These are phyloP conservation scores for Helotiales sp. DNA, from an alignment of 2,329 filamentous ascomycete species.

Conservation along the genomic window DNA sequence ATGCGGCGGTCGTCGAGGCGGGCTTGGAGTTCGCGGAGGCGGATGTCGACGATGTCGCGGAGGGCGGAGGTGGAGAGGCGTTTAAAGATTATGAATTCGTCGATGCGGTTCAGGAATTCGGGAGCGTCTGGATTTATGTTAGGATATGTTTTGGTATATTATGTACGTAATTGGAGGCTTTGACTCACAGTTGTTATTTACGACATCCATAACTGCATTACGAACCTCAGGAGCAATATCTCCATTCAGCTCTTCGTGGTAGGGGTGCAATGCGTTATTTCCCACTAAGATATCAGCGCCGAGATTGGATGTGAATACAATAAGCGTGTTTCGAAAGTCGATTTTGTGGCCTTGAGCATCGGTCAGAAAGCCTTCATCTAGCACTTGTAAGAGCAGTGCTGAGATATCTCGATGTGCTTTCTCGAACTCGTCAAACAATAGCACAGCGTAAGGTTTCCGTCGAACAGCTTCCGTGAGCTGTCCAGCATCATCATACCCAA, in stretches of 20 bases:
- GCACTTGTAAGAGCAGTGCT: slow-evolving; percentile 86
- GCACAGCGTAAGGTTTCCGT: slow-evolving; percentile 91
- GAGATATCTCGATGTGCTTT: slow-evolving; percentile 97
- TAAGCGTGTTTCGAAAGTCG: slow-evolving; percentile 95
- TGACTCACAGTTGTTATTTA: slow-evolving; percentile 59
- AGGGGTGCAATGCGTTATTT: slow-evolving; percentile 67
- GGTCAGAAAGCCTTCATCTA: slow-evolving; percentile 95
- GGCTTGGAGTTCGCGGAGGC: slow-evolving; percentile 80
- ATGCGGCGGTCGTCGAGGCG: slow-evolving; percentile 88
- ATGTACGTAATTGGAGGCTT: slow-evolving; percentile 43
- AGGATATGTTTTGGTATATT: neutral
- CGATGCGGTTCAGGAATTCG: slow-evolving; percentile 95
- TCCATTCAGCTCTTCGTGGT: slow-evolving; percentile 65
- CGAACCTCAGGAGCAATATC: slow-evolving; percentile 77
- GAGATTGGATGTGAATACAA: slow-evolving; percentile 94
- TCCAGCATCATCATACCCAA: slow-evolving; percentile 95
- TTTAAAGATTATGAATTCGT: slow-evolving; percentile 97
- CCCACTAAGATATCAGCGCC: slow-evolving; percentile 90
- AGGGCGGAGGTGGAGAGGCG: slow-evolving; percentile 78
- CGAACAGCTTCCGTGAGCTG: slow-evolving; percentile 95
- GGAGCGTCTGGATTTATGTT: slow-evolving; percentile 63
- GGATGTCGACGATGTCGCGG: slow-evolving; percentile 91
- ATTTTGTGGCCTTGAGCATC: slow-evolving; percentile 96
- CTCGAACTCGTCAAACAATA: slow-evolving; percentile 97
- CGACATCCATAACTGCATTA: slow-evolving; percentile 85